These are phyloP conservation scores for Pseudogymnoascus sp. DNA, from an alignment of 2,329 filamentous ascomycete species.

Conservation along the genomic window DNA sequence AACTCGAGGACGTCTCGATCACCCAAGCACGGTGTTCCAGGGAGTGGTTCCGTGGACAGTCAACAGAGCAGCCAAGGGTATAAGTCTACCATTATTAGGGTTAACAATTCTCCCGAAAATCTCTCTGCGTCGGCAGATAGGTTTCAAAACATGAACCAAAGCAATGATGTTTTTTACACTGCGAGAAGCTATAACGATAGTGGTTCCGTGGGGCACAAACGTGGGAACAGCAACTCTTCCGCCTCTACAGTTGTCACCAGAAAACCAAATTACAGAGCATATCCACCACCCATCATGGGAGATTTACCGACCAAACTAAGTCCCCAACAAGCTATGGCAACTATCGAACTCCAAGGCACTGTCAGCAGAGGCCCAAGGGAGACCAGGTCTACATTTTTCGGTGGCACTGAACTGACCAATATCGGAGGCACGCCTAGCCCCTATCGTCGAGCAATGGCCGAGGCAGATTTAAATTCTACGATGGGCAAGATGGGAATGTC, in stretches of 20 bases:
- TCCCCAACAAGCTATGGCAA: slow-evolving; percentile 23
- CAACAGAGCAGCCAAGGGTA: slow-evolving; percentile 14
- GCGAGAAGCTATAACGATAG: background rate
- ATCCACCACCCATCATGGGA: slow-evolving; percentile 7
- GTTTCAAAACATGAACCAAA: background rate
- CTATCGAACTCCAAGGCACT: slow-evolving; percentile 17
- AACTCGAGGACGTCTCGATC: slow-evolving; percentile 16
- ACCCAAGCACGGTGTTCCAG: slow-evolving; percentile 10
- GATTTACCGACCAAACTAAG: slow-evolving; percentile 13
- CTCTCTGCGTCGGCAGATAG: background rate
- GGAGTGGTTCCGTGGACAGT: slow-evolving; percentile 16
- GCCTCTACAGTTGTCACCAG: slow-evolving; percentile 4
- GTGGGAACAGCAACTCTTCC: background rate
- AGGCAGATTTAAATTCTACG: slow-evolving; percentile 15
- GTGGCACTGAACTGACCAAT: slow-evolving; percentile 39
- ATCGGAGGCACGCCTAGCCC: slow-evolving; percentile 47
- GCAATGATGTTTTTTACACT: slow-evolving; percentile 4
- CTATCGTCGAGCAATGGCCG: slow-evolving; percentile 41
- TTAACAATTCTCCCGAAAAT: background rate
- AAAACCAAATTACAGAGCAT: slow-evolving; percentile 1
- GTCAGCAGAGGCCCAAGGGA: slow-evolving; percentile 29
- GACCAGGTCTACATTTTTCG: slow-evolving; percentile 42
- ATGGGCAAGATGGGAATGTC: background rate
- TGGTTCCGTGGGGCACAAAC: background rate
- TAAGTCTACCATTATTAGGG: slow-evolving; percentile 10